Percentiles rank a stretch among this genome's conserved stretches.
These are phyloP conservation scores for Jackrogersella minutella DNA, from an alignment of 495 filamentous ascomycete species.

Conservation along the genomic window DNA sequence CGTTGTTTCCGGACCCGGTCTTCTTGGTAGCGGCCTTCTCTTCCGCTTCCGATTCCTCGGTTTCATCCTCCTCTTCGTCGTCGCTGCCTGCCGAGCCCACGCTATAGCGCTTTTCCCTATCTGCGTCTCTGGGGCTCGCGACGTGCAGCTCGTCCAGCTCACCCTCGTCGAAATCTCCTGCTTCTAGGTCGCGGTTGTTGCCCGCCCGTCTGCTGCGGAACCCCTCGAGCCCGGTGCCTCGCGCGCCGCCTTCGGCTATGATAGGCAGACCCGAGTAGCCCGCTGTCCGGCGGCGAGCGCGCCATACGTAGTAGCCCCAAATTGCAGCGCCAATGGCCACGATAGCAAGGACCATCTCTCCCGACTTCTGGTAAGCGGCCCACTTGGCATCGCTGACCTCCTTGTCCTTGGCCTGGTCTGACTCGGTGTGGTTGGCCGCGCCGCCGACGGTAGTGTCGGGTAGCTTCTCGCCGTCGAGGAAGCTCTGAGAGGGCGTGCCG, in stretches of 20 bases:
- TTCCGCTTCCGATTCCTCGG: neutral
- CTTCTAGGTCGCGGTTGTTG: constrained; percentile 71
- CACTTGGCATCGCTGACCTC: constrained; percentile 87
- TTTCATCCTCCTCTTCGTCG: constrained; percentile 50
- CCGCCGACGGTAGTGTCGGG: constrained; percentile 86
- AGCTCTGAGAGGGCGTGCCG: constrained; percentile 80
- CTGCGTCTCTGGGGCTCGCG: constrained; percentile 51
- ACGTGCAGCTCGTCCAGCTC: constrained; percentile 81
- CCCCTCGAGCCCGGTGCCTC: constrained; percentile 52
- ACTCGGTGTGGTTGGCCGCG: constrained; percentile 74
- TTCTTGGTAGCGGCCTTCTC: constrained; percentile 12
- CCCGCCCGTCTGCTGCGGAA: constrained; percentile 58
- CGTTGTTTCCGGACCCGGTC: neutral
- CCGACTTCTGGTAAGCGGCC: constrained; percentile 90
- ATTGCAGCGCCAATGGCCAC: constrained; percentile 77
- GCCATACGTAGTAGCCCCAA: constrained; percentile 91
- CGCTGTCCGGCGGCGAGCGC: constrained; percentile 66
- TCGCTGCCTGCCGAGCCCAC: constrained; percentile 67
- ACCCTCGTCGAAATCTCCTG: constrained; percentile 87
- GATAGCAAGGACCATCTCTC: constrained; percentile 86
- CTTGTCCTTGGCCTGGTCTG: constrained; percentile 72
- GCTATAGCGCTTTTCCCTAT: constrained; percentile 58
- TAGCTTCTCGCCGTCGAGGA: constrained; percentile 90
- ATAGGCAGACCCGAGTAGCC: constrained; percentile 62
- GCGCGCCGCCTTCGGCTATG: constrained; percentile 26